Evolutionary conservation across 805 yeast genomes (phyloP).

Genomic region (Wilhelminamyces savonicus): DNA sequence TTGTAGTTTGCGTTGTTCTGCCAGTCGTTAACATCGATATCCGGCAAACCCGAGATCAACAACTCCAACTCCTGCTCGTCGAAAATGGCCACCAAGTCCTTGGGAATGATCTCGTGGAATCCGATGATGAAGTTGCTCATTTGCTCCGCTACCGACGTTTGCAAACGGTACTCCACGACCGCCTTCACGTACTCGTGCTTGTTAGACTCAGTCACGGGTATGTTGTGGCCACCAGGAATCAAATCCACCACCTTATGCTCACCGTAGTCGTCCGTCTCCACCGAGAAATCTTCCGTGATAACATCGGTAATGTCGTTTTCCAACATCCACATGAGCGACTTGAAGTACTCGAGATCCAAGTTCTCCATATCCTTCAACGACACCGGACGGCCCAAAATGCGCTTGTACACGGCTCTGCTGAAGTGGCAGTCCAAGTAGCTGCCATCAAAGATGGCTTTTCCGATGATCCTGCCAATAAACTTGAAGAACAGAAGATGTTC

Average conservation of each 20-base stretch:
- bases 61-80: conserved; percentile 95
- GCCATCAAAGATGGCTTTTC: conserved; percentile 86
- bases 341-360: conserved; percentile 85
- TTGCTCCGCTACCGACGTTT: conserved; percentile 80
- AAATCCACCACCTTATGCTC: conserved; percentile 80
- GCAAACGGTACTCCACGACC: conserved; percentile 82
- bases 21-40: conserved; percentile 96
- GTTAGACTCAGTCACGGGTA: conserved; percentile 85
- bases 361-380: conserved; percentile 92
- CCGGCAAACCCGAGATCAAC: conserved; percentile 90
- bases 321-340: conserved; percentile 90
- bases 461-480: conserved; percentile 89
- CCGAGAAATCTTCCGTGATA: conserved; percentile 88
- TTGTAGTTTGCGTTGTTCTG: conserved; percentile 74
- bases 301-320: conserved; percentile 96
- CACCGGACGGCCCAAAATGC: conserved; percentile 71
- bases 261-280: conserved; percentile 91
- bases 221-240: conserved; percentile 72
- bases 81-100: conserved; percentile 76
- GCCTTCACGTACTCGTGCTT: conserved; percentile 82
- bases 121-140: conserved; percentile 81
- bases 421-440: conserved; percentile 90
- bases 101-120: conserved; percentile 84
- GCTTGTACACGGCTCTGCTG: conserved; percentile 90
- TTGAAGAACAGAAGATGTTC: conserved; percentile 90